phyloP scores from a whole-genome alignment of 371 early-diverging fungal species.

The Mucor indicus region DNA sequence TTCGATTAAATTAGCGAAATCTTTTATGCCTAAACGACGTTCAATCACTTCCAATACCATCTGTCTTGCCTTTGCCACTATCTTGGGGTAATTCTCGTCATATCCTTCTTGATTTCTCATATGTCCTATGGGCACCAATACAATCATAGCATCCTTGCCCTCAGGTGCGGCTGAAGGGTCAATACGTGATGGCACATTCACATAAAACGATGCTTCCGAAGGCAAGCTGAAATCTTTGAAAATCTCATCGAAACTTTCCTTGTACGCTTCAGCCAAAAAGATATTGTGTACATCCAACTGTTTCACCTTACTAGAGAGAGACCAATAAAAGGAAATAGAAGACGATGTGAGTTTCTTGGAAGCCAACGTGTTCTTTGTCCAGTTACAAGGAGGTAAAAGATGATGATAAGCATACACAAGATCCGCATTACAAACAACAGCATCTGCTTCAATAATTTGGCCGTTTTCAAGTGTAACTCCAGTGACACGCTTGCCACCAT shows the following conservation, averaged over 20 bases:
- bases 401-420: constrained; percentile 58
- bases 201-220: constrained; percentile 56
- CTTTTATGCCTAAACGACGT: constrained; percentile 31
- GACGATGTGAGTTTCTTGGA: constrained; percentile 56
- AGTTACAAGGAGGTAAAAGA: constrained; percentile 50
- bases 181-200: constrained; percentile 60
- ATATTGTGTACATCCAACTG: constrained; percentile 62
- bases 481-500: constrained; percentile 28
- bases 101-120: constrained; percentile 24
- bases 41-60: constrained; percentile 46
- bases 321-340: constrained; percentile 65
- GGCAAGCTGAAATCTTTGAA: constrained; percentile 49
- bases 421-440: constrained; percentile 65
- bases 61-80: constrained; percentile 43
- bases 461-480: constrained; percentile 56
- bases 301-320: constrained; percentile 42
- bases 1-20: constrained; percentile 46
- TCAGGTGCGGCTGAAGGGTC: constrained; percentile 57
- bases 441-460: constrained; percentile 48
- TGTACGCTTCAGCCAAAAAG: constrained; percentile 59
- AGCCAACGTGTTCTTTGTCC: constrained; percentile 35
- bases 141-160: constrained; percentile 51
- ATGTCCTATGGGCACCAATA: constrained; percentile 60
- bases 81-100: constrained; percentile 25
- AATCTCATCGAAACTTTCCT: constrained; percentile 59